Evolutionary conservation across 2,329 filamentous ascomycete genomes (phyloP).

Genomic region (Colletotrichum camelliae): DNA sequence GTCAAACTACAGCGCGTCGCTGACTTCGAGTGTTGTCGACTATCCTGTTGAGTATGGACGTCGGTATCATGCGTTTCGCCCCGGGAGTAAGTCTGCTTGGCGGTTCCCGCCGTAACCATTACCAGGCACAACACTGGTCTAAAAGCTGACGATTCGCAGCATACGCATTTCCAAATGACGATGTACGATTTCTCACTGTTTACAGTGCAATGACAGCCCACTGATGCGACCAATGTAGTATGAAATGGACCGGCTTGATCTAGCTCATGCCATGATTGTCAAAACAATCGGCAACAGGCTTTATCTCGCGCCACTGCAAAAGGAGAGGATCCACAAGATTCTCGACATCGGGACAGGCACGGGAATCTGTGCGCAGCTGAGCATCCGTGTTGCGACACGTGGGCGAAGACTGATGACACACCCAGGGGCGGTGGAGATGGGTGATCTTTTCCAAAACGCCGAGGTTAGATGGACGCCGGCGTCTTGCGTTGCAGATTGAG

Average conservation of each 20-base stretch:
- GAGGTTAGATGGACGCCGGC: rapidly evolving
- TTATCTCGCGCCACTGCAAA: background rate
- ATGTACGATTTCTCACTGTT: background rate
- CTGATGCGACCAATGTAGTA: background rate
- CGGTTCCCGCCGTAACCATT: too few relatives aligned
- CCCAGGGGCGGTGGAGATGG: background rate
- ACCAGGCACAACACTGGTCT: rapidly evolving
- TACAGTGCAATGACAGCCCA: rapidly evolving
- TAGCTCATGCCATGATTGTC: background rate
- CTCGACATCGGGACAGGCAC: background rate
- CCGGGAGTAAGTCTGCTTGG: background rate
- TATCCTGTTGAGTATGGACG: background rate
- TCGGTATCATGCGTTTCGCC: background rate
- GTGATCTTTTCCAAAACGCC: background rate
- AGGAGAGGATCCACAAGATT: background rate
- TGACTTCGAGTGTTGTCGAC: background rate
- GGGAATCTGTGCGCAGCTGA: background rate
- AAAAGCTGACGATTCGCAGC: background rate
- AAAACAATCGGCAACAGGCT: background rate
- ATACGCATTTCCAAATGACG: background rate
- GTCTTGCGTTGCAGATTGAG: background rate
- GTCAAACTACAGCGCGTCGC: background rate
- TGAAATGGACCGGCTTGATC: background rate
- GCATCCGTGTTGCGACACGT: rapidly evolving
- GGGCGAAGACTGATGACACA: rapidly evolving